A percentile compares a stretch with the other conserved stretches of the same genome.
These are phyloP conservation scores for Penicillium glabrum DNA, from an alignment of 2,329 filamentous ascomycete species.

Conservation along the genomic window DNA sequence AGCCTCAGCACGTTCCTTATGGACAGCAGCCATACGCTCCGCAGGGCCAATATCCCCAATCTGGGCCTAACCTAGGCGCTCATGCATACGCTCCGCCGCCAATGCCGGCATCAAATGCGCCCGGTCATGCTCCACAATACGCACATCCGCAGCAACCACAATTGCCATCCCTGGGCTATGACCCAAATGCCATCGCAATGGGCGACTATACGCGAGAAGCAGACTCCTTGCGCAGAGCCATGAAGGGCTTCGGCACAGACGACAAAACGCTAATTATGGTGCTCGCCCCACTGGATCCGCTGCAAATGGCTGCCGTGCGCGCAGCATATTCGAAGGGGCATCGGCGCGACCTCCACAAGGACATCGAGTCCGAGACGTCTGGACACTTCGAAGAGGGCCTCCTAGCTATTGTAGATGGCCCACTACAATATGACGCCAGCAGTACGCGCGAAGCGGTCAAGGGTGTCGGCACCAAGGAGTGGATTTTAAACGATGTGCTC, in stretches of 20 bases:
- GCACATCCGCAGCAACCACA: neutral
- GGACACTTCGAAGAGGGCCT: constrained; percentile 72
- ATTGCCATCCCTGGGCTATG: constrained; percentile 72
- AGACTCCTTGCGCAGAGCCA: constrained; percentile 71
- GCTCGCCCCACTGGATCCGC: constrained; percentile 71
- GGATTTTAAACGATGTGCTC: constrained; percentile 80
- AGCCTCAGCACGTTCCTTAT: neutral
- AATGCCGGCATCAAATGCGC: neutral
- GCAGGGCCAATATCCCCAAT: neutral
- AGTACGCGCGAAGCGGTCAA: constrained; percentile 70
- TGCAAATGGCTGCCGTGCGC: constrained; percentile 71
- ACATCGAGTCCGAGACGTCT: constrained; percentile 75
- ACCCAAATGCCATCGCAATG: constrained; percentile 65
- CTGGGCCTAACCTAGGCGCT: neutral
- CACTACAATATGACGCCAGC: constrained; percentile 72
- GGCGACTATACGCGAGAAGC: constrained; percentile 69
- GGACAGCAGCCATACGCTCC: neutral
- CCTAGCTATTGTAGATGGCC: constrained; percentile 73
- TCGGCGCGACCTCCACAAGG: constrained; percentile 69
- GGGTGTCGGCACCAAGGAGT: constrained; percentile 83
- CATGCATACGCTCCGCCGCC: neutral
- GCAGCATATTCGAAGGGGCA: constrained; percentile 65
- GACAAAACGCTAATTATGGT: constrained; percentile 74
- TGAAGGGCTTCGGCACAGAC: constrained; percentile 92
- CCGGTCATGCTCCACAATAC: neutral